phyloP scores from a whole-genome alignment of 2,329 filamentous ascomycete genomes.

The Lomentospora prolificans region DNA sequence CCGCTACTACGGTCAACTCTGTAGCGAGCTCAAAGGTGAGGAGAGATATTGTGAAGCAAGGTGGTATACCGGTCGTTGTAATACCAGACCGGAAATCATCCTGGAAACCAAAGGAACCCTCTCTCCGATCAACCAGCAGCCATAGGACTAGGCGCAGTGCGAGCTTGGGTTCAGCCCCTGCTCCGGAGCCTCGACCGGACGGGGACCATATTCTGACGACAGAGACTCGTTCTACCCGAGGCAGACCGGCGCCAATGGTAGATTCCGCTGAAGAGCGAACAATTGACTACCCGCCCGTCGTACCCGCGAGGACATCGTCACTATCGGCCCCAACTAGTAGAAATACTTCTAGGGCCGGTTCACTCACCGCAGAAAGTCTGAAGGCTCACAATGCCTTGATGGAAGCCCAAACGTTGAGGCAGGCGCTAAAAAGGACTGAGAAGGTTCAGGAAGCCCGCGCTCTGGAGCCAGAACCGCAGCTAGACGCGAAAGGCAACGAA shows the following conservation, averaged over 20 bases:
- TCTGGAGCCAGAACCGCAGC: not conserved
- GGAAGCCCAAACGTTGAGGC: slow-evolving; percentile 1
- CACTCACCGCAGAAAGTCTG: slow-evolving; percentile 48
- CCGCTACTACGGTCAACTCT: slow-evolving; percentile 38
- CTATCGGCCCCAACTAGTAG: slow-evolving; percentile 53
- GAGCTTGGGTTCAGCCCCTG: slow-evolving; percentile 39
- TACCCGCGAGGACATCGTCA: slow-evolving; percentile 49
- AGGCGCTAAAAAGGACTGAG: slow-evolving; percentile 1
- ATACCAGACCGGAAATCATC: slow-evolving; percentile 50
- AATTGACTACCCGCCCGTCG: slow-evolving; percentile 48
- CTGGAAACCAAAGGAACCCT: slow-evolving; percentile 41
- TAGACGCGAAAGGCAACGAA: too few species aligned
- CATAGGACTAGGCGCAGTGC: slow-evolving; percentile 42
- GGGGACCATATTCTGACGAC: slow-evolving; percentile 33
- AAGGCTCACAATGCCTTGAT: slow-evolving; percentile 39
- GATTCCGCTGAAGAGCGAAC: slow-evolving; percentile 44
- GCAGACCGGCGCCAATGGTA: slow-evolving; percentile 35
- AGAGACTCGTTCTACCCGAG: slow-evolving; percentile 29
- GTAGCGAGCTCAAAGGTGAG: slow-evolving; percentile 44
- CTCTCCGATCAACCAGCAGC: slow-evolving; percentile 52
- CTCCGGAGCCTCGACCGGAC: slow-evolving; percentile 26
- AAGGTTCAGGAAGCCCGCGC: slow-evolving; percentile 2
- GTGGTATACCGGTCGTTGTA: slow-evolving; percentile 52
- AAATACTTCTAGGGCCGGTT: slow-evolving; percentile 43
- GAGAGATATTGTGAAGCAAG: slow-evolving; percentile 48